phyloP scores from a whole-genome alignment of 2,329 filamentous ascomycete genomes.

The Coniochaeta prunicola region DNA sequence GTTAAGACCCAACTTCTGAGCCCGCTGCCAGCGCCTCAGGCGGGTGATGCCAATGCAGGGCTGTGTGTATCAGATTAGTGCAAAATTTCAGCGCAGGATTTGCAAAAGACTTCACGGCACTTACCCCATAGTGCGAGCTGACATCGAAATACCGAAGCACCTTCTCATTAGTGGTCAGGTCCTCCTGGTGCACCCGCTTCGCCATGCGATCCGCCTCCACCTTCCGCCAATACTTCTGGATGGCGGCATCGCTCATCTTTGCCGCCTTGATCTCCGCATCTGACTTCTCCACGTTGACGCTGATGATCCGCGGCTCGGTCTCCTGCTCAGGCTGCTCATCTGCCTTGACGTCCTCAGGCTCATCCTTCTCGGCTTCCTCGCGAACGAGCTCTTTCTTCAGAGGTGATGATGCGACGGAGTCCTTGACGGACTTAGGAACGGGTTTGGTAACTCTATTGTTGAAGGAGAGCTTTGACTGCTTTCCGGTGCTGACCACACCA shows the following conservation, averaged over 20 bases:
- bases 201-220: constrained; percentile 64
- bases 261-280: constrained; percentile 52
- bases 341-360: constrained; percentile 12
- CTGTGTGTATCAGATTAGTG: constrained; percentile 38
- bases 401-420: constrained; percentile 27
- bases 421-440: constrained; percentile 39
- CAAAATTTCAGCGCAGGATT: no score
- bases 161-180: constrained; percentile 69
- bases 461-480: constrained; percentile 52
- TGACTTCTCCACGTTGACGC: constrained; percentile 26
- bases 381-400: constrained; percentile 22
- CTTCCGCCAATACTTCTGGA: constrained; percentile 69
- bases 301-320: constrained; percentile 13
- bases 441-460: constrained; percentile 49
- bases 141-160: constrained; percentile 89
- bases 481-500: constrained; percentile 27
- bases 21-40: constrained; percentile 80
- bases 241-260: constrained; percentile 58
- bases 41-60: constrained; percentile 82
- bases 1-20: constrained; percentile 71
- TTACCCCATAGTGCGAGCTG: constrained; percentile 82
- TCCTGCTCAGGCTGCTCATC: constrained; percentile 12
- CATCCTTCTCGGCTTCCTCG: constrained; percentile 9
- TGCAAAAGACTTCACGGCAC: constrained; percentile 28
- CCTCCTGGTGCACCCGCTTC: constrained; percentile 70